Evolutionary conservation across 2,329 filamentous ascomycete genomes (phyloP).

Genomic region (Monosporascus sp.): DNA sequence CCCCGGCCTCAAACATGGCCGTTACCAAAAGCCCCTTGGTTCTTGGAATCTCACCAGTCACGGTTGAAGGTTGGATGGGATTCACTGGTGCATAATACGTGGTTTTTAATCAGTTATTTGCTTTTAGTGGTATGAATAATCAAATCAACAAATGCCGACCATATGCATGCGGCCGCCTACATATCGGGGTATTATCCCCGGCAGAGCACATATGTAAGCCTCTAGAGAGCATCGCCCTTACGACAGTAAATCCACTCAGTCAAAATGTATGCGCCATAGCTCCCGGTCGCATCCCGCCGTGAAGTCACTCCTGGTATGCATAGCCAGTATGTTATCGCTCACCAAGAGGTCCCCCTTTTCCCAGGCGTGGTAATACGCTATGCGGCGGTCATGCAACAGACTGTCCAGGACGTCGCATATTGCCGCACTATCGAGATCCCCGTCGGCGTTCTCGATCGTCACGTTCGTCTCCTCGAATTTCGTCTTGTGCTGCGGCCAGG

Average conservation of each 20-base stretch:
- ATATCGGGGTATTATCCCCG: no score
- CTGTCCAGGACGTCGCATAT: slow-evolving; percentile 36
- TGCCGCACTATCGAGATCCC: slow-evolving; percentile 8
- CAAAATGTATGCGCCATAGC: slow-evolving; percentile 48
- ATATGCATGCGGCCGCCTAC: no score
- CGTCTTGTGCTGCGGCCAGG: slow-evolving; percentile 48
- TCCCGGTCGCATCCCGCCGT: slow-evolving; percentile 38
- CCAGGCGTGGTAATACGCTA: slow-evolving; percentile 47
- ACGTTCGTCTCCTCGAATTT: slow-evolving; percentile 43
- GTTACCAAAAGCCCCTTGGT: no score
- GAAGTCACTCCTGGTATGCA: slow-evolving; percentile 47
- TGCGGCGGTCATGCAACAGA: slow-evolving; percentile 44
- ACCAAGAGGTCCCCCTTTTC: slow-evolving; percentile 50
- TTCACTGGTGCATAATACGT: no score
- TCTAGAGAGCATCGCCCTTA: background rate
- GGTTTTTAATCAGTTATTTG: no score
- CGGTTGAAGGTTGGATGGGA: no score
- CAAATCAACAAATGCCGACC: no score
- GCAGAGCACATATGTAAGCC: no score
- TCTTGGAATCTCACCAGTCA: no score
- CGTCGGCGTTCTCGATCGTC: slow-evolving; percentile 32
- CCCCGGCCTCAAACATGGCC: no score
- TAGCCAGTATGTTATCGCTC: slow-evolving; percentile 45
- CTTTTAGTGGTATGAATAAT: no score
- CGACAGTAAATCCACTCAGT: slow-evolving; percentile 22